phyloP scores from a whole-genome alignment of 352 stramenopile species.

The Phytophthora idaei region DNA sequence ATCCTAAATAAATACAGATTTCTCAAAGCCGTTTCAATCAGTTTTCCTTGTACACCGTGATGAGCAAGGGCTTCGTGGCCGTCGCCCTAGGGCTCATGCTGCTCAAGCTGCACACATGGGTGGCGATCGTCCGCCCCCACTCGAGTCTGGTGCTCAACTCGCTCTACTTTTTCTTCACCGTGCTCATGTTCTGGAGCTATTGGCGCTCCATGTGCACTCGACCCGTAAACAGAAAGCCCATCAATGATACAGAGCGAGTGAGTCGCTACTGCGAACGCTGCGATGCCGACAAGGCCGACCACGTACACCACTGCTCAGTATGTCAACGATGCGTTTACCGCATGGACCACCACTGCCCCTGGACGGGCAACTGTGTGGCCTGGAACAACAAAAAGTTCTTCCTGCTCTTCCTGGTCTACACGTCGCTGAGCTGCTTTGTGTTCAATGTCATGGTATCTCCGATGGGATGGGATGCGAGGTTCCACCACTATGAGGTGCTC shows the following conservation, averaged over 20 bases:
- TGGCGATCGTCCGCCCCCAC: constrained; percentile 40
- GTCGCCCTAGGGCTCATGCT: constrained; percentile 70
- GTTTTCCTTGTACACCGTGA: constrained; percentile 10
- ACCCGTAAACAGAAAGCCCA: constrained; percentile 19
- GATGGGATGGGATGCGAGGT: constrained; percentile 32
- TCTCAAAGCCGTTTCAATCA: constrained; percentile 13
- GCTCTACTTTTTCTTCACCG: constrained; percentile 44
- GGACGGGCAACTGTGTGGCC: constrained; percentile 87
- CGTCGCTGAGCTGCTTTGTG: constrained; percentile 61
- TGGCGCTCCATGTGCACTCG: constrained; percentile 43
- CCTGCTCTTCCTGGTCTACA: constrained; percentile 82
- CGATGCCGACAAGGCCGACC: constrained; percentile 57
- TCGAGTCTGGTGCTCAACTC: constrained; percentile 31
- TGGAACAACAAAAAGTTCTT: constrained; percentile 88
- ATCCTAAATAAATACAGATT: constrained; percentile 2
- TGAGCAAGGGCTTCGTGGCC: constrained; percentile 48
- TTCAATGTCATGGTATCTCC: constrained; percentile 54
- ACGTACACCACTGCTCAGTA: constrained; percentile 81
- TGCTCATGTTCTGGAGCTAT: constrained; percentile 86
- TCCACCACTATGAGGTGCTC: constrained; percentile 12
- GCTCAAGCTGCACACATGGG: constrained; percentile 65
- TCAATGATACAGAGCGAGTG: constrained; percentile 17
- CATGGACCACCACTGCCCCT: constrained; percentile 90
- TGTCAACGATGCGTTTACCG: constrained; percentile 77
- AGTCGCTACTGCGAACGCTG: constrained; percentile 82